These are phyloP conservation scores for Mycena latifolia DNA, from an alignment of 768 basidiomycete species.

Conservation along the genomic window DNA sequence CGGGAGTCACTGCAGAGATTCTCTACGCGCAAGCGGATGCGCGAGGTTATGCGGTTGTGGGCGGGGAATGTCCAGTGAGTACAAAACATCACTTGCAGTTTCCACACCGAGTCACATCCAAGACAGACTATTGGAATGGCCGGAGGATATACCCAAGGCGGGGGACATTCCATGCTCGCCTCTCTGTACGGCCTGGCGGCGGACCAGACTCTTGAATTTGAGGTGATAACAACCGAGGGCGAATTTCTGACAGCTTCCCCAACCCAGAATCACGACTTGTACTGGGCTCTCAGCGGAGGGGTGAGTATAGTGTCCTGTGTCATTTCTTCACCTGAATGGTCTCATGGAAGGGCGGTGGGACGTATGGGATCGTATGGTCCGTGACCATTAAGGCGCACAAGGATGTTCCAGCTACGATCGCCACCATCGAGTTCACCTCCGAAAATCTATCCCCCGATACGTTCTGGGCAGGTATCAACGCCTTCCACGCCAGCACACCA, in stretches of 20 bases:
- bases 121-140: constrained; percentile 48
- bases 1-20: constrained; percentile 8
- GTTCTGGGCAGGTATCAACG: constrained; percentile 14
- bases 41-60: constrained; percentile 6
- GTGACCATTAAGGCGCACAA: constrained; percentile 26
- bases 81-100: background rate
- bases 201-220: constrained; percentile 47
- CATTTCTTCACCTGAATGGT: background rate
- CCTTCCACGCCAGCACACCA: constrained; percentile 6
- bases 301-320: constrained; percentile 15
- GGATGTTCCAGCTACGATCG: constrained; percentile 17
- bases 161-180: constrained; percentile 39
- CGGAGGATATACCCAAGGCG: constrained; percentile 52
- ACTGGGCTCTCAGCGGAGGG: constrained; percentile 53
- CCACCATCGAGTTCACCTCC: constrained; percentile 8
- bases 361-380: constrained; percentile 33
- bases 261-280: constrained; percentile 52
- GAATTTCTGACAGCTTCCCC: constrained; percentile 43
- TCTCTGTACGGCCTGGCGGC: constrained; percentile 38
- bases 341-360: constrained; percentile 28
- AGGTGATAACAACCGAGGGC: constrained; percentile 56
- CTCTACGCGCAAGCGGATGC: constrained; percentile 20
- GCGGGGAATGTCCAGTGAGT: constrained; percentile 22
- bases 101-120: background rate
- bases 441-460: background rate